phyloP scores from a whole-genome alignment of 2,329 filamentous ascomycete genomes.

The Hymenoscyphus fructigenus region DNA sequence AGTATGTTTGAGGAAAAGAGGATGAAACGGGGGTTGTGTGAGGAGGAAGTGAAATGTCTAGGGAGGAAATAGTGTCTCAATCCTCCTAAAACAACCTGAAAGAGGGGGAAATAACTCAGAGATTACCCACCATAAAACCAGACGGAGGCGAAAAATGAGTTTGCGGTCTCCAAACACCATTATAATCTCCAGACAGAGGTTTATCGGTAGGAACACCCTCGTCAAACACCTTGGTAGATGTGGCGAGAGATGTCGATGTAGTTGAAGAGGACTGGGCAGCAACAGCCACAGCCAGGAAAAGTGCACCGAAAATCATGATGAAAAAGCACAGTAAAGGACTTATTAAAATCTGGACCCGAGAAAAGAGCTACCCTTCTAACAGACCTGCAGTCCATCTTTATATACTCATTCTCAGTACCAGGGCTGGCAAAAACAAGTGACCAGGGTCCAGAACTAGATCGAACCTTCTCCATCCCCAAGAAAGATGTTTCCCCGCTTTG shows the following conservation, averaged over 20 bases:
- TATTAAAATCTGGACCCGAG: not conserved
- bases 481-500: not conserved
- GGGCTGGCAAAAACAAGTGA: not conserved
- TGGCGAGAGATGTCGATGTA: conserved; percentile 16
- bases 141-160: conserved; percentile 55
- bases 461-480: conserved; percentile 1
- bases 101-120: no score
- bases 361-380: not conserved
- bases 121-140: conserved; percentile 53
- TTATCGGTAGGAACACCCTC: conserved; percentile 26
- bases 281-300: conserved; percentile 21
- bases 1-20: no score
- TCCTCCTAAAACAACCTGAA: no score
- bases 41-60: no score
- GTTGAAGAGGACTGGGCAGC: conserved; percentile 20
- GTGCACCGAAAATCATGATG: conserved; percentile 19
- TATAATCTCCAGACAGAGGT: conserved; percentile 29
- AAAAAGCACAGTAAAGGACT: conserved; percentile 1
- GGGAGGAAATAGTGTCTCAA: no score
- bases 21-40: no score
- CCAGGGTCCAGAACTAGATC: not conserved
- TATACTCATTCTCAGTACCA: not conserved
- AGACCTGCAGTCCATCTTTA: not conserved
- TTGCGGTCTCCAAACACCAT: conserved; percentile 43
- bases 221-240: conserved; percentile 23